These are phyloP conservation scores for Yarrowia sp. DNA, from an alignment of 805 yeast genomes.

Conservation along the genomic window DNA sequence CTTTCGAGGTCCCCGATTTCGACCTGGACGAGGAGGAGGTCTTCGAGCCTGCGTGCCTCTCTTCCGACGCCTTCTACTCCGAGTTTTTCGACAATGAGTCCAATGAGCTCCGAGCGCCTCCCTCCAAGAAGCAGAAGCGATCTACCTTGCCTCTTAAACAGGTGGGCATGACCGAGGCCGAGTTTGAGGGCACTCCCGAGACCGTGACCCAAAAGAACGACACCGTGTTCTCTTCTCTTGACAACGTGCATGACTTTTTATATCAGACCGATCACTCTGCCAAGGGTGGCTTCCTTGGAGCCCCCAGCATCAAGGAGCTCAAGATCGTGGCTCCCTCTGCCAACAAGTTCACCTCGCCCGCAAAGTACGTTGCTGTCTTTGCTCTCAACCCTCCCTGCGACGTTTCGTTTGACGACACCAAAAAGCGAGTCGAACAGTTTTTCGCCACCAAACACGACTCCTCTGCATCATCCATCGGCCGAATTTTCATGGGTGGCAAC, in stretches of 20 bases:
- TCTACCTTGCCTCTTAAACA: not conserved
- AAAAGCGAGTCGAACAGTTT: not conserved
- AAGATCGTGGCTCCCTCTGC: slow-evolving; percentile 4
- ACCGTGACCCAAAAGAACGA: not conserved
- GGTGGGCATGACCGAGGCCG: slow-evolving; percentile 16
- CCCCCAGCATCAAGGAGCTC: slow-evolving; percentile 11
- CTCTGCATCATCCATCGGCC: slow-evolving; percentile 17
- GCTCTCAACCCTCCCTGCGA: slow-evolving; percentile 3
- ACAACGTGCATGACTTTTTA: not conserved
- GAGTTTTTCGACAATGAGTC: not conserved
- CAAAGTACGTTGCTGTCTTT: slow-evolving; percentile 14
- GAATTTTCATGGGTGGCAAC: slow-evolving; percentile 4
- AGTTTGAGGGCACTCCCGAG: not conserved
- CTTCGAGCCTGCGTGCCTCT: slow-evolving; percentile 4
- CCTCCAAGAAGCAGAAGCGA: not conserved
- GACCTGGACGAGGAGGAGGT: not conserved
- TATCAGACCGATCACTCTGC: not conserved
- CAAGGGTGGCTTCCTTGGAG: not conserved
- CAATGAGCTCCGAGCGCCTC: not conserved
- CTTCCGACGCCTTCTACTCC: slow-evolving; percentile 6
- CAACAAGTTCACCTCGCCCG: slow-evolving; percentile 17
- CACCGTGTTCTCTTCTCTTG: slow-evolving; percentile 13
- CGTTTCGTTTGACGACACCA: not conserved
- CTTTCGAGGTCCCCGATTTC: slow-evolving; percentile 2
- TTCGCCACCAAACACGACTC: slow-evolving; percentile 5